Percentiles rank a stretch among this genome's conserved stretches.
These are phyloP conservation scores for Aspergillus caelatus DNA, from an alignment of 2,329 filamentous ascomycete species.

Conservation along the genomic window DNA sequence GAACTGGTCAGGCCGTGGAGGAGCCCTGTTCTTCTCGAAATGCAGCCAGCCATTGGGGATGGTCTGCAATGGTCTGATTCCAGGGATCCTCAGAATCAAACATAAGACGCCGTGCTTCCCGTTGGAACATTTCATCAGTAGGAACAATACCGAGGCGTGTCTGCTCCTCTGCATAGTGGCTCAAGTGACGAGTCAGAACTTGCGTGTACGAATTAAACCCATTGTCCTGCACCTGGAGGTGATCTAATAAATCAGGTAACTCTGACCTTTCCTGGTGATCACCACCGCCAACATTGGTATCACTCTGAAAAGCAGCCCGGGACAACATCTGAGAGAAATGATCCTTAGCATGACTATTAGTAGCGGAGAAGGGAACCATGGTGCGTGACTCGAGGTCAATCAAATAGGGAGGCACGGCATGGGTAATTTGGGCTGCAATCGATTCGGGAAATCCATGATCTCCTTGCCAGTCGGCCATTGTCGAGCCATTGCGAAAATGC, in stretches of 20 bases:
- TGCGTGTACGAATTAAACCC: slow-evolving; percentile 14
- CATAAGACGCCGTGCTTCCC: slow-evolving; percentile 48
- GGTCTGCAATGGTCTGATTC: slow-evolving; percentile 43
- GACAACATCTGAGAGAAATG: slow-evolving; percentile 24
- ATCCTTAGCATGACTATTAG: slow-evolving; percentile 14
- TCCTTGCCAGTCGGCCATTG: slow-evolving; percentile 58
- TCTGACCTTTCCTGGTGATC: not conserved
- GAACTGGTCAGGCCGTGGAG: not conserved
- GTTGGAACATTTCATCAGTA: slow-evolving; percentile 55
- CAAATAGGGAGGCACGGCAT: slow-evolving; percentile 24
- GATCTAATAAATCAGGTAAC: not conserved
- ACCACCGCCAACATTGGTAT: not conserved
- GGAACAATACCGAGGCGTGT: slow-evolving; percentile 31
- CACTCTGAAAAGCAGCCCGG: slow-evolving; percentile 7
- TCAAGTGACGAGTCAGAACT: slow-evolving; percentile 20
- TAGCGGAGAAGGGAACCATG: slow-evolving; percentile 26
- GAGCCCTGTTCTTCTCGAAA: slow-evolving; percentile 13
- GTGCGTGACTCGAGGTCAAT: slow-evolving; percentile 22
- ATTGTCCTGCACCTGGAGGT: not conserved
- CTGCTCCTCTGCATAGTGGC: slow-evolving; percentile 21
- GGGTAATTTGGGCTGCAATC: slow-evolving; percentile 17
- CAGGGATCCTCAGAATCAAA: slow-evolving; percentile 55
- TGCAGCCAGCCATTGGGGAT: slow-evolving; percentile 22
- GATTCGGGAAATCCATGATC: slow-evolving; percentile 47
- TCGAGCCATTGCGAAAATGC: slow-evolving; percentile 54